Evolutionary conservation across 106 monocot genomes (phyloP).

Genomic region (Iris macrosiphon): DNA sequence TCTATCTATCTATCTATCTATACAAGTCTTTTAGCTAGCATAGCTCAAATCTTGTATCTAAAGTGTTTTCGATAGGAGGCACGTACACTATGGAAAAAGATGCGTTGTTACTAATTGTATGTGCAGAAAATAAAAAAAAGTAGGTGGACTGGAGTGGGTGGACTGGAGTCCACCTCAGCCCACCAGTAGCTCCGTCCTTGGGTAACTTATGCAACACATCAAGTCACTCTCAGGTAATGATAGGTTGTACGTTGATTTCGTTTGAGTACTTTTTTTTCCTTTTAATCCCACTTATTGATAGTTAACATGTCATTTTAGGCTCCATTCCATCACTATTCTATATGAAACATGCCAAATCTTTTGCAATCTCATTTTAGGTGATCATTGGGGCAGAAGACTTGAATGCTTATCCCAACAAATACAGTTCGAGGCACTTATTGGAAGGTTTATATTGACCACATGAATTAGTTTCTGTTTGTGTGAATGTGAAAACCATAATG

Average conservation of each 20-base stretch:
- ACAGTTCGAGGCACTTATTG: constrained; percentile 71
- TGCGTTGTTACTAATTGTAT: too few species aligned
- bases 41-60: too few species aligned
- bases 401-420: constrained; percentile 63
- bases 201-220: not conserved
- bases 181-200: too few species aligned
- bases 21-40: too few species aligned
- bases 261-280: not conserved
- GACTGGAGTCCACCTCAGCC: too few species aligned
- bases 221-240: not conserved
- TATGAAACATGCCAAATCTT: not conserved
- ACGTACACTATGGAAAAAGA: too few species aligned
- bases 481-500: not conserved
- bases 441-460: constrained; percentile 35
- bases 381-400: constrained; percentile 86
- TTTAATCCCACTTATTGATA: not conserved
- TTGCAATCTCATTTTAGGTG: constrained; percentile 35
- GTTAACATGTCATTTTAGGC: not conserved
- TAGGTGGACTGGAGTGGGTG: too few species aligned
- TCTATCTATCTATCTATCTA: too few species aligned
- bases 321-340: not conserved
- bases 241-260: too few species aligned
- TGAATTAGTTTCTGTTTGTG: not conserved
- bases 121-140: too few species aligned
- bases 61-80: too few species aligned